A percentile compares a stretch with the other conserved stretches of the same genome.
Evolutionary conservation across 345 rosid genomes (phyloP).

Genomic region (Limnanthes douglasii): DNA sequence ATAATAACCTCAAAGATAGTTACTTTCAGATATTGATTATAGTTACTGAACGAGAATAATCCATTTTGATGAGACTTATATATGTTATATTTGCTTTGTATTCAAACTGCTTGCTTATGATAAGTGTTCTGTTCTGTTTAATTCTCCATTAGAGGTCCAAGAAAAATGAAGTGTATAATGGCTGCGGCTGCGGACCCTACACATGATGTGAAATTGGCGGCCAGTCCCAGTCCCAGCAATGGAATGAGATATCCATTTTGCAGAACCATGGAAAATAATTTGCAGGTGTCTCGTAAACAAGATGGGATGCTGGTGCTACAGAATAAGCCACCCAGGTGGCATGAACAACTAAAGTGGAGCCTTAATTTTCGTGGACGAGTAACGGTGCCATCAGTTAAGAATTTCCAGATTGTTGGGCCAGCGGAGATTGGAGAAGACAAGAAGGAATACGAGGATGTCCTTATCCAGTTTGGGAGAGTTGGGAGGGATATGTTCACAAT

Average conservation of each 20-base stretch:
- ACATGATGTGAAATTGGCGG: no score
- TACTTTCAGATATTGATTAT: no score
- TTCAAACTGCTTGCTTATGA: no score
- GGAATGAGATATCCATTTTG: no score
- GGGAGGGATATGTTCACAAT: conserved; percentile 87
- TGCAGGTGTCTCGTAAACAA: conserved; percentile 21
- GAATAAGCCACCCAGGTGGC: conserved; percentile 89
- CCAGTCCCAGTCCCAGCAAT: no score
- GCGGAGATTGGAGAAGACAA: conserved; percentile 47
- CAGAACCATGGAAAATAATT: no score
- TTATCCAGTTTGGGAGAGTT: conserved; percentile 84
- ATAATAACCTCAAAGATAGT: no score
- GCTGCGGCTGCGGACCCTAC: conserved; percentile 58
- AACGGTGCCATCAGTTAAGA: conserved; percentile 85
- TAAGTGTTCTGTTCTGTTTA: no score
- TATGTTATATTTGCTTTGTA: no score
- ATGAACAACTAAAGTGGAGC: conserved; percentile 89
- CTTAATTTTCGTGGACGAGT: conserved; percentile 86
- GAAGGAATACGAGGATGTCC: conserved; percentile 63
- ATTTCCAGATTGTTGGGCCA: conserved; percentile 82
- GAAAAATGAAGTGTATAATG: conserved; percentile 81
- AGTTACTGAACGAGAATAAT: no score
- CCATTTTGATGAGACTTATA: no score
- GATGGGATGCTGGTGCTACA: conserved; percentile 46
- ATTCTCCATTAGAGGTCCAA: conserved; percentile 90